Evolutionary conservation across 2,329 filamentous ascomycete genomes (phyloP).

Genomic region (Fusarium penzigii): DNA sequence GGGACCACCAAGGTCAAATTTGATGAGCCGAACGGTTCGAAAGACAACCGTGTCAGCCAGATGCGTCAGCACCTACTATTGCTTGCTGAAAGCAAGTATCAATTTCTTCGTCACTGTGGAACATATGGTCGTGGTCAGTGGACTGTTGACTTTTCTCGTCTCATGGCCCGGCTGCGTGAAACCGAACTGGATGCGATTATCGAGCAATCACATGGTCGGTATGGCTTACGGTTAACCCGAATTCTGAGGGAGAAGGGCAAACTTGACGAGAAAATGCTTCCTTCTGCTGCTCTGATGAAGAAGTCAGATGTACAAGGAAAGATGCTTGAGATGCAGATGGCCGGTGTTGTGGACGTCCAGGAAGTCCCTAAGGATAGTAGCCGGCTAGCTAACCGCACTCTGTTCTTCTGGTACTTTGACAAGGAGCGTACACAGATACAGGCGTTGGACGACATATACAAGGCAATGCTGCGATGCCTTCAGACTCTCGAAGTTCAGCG

Average conservation of each 20-base stretch:
- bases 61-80: slow-evolving; percentile 74
- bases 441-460: slow-evolving; percentile 81
- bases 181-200: slow-evolving; percentile 81
- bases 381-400: slow-evolving; percentile 76
- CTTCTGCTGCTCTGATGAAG: slow-evolving; percentile 77
- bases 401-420: slow-evolving; percentile 94
- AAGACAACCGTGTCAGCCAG: slow-evolving; percentile 53
- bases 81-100: slow-evolving; percentile 67
- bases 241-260: slow-evolving; percentile 87
- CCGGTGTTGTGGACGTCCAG: slow-evolving; percentile 86
- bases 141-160: slow-evolving; percentile 77
- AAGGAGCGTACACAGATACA: slow-evolving; percentile 68
- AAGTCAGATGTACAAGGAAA: slow-evolving; percentile 83
- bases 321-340: slow-evolving; percentile 82
- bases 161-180: slow-evolving; percentile 71
- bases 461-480: slow-evolving; percentile 81
- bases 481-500: slow-evolving; percentile 80
- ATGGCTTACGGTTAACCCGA: slow-evolving; percentile 79
- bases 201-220: slow-evolving; percentile 71
- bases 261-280: slow-evolving; percentile 89
- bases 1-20: slow-evolving; percentile 51
- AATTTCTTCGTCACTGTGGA: slow-evolving; percentile 69
- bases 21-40: slow-evolving; percentile 45
- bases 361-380: slow-evolving; percentile 89
- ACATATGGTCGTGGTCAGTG: slow-evolving; percentile 68